phyloP scores from a whole-genome alignment of 2,329 filamentous ascomycete genomes.

The Pseudofabraea citricarpa region DNA sequence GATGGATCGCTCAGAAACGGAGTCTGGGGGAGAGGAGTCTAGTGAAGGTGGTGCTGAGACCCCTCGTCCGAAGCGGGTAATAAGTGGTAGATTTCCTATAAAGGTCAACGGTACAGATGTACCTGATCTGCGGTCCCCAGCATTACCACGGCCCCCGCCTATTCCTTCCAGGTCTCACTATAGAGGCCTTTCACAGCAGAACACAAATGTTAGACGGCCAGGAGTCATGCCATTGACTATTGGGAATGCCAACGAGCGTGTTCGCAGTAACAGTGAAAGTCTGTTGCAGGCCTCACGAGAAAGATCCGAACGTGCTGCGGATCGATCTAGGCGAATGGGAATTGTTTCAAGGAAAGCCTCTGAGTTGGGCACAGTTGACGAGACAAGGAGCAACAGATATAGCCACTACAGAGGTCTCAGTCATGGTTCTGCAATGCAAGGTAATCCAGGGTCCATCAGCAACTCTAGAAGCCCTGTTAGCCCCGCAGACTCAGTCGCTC shows the following conservation, averaged over 20 bases:
- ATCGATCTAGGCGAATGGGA: conserved; percentile 58
- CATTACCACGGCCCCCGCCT: conserved; percentile 62
- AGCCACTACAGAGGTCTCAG: conserved; percentile 64
- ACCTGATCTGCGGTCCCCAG: conserved; percentile 63
- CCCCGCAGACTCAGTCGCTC: conserved; percentile 51
- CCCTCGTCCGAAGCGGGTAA: conserved; percentile 62
- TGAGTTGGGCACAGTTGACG: conserved; percentile 58
- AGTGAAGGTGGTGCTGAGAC: conserved; percentile 72
- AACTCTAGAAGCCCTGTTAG: conserved; percentile 47
- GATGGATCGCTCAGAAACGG: conserved; percentile 47
- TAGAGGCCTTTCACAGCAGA: conserved; percentile 67
- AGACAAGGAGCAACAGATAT: conserved; percentile 56
- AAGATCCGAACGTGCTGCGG: conserved; percentile 42
- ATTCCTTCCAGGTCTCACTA: conserved; percentile 80
- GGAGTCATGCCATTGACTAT: conserved; percentile 68
- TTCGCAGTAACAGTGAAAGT: conserved; percentile 62
- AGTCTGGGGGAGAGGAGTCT: conserved; percentile 54
- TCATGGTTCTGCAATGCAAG: conserved; percentile 65
- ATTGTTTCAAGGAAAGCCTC: conserved; percentile 55
- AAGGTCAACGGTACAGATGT: conserved; percentile 71
- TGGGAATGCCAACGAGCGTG: conserved; percentile 63
- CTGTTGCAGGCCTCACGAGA: conserved; percentile 42
- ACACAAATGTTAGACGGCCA: conserved; percentile 57
- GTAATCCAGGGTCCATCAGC: conserved; percentile 17
- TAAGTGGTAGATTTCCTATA: conserved; percentile 62